Evolutionary conservation across 352 stramenopile genomes (phyloP), one percentile per base, ranked within the genome.

Genomic region (Globisporangium nodosum): DNA sequence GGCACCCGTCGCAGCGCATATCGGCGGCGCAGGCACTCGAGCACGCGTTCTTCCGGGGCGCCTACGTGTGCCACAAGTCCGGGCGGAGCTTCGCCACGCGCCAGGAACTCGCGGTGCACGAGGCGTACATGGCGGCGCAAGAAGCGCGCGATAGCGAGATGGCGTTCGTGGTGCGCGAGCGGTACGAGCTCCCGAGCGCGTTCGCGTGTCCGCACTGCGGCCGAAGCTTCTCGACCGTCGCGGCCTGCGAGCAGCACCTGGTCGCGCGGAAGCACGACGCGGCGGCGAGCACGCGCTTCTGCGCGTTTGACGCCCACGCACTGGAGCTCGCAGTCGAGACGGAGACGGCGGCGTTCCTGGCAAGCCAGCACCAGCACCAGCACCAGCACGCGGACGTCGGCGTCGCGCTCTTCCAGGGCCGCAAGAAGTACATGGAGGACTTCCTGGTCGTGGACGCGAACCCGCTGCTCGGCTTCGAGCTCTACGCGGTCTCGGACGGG

Each of bases 401-500:
- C 6, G 55, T 76, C 18, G 77, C 78, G 18, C 49, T 90, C 16
- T 85, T 98, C 55, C 92, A 98, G 81, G 95, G 95, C 33, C 81
- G 94, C 40, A 86, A 95, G 69, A 78, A 78, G 54, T 96, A 93
- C 67, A 98, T 98, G 73, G 95, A 99, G 78, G 96, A 96, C 51
- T 77, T 85, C 21, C 59, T 90, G 39, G 57, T 84, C 16, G 66
- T 80, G 4, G 60, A 65, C n/a, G 56, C 60, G 4, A 66, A 76
- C 35, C 42, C 64, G 18, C 60, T 71, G 52, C 57, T 82, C 8
- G 77, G 54, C 12, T 89, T 92, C 57, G 81, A 97, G 31, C 86
- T 98, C 56, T 98, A 96, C 66, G 94, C 88, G 13, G 81, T 99
- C n/a, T 90, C 97, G 43, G 96, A 99, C 74, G 96, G 96, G 1